Base-by-base conservation (phyloP, 2,329 filamentous ascomycete genomes). In the Cryphonectria carpinicola region DNA sequence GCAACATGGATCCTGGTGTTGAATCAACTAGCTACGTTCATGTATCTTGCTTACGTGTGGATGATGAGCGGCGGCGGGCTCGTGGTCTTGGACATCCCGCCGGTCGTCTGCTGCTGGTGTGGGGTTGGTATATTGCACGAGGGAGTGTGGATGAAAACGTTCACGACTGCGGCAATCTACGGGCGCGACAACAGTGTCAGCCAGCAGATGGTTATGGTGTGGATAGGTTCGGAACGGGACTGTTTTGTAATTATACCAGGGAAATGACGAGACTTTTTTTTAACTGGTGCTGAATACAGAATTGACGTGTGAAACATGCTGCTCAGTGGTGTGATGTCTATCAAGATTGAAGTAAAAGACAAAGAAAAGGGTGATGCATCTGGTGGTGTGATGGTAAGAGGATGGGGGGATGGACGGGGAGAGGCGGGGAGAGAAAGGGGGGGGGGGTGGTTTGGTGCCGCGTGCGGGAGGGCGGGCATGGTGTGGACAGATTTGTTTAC, bases 231-330 rank as follows among this genome's bases (percentile, higher is more conserved):
- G 65, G 64, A 52, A 64, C 64, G n/a, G 68, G 61, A 65, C 10
- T 61, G 37, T 28, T 74, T 76, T 80, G 78, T 80, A 80, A 80
- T 79, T 79, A 80, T 80, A 80, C 76, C 77, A 77, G 74, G 62
- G 70, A 74, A 65, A 61, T 72, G 52, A 54, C 63, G 69, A 68
- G 69, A 56, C n/a, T 39, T 32, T 39, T 39, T 69, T 65, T 67
- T 60, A 54, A 54, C 64, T 72, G 70, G 68, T 70, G 68, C 64
- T 70, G 68, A 46, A 65, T 69, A 13, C 58, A 56, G 8, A 39
- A 52, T 37, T 62, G 61, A 64, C 32, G 32, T 32, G 32, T 65
- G 1, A 25, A 63, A 35, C 22, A 39, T n/a, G 13, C 39, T 35
- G 17, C 7, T n/a, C 28, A 22, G 7, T 22, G 22, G 22, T 22